phyloP scores from a whole-genome alignment of 805 yeast genomes.

The Pichia cephalocereana region DNA sequence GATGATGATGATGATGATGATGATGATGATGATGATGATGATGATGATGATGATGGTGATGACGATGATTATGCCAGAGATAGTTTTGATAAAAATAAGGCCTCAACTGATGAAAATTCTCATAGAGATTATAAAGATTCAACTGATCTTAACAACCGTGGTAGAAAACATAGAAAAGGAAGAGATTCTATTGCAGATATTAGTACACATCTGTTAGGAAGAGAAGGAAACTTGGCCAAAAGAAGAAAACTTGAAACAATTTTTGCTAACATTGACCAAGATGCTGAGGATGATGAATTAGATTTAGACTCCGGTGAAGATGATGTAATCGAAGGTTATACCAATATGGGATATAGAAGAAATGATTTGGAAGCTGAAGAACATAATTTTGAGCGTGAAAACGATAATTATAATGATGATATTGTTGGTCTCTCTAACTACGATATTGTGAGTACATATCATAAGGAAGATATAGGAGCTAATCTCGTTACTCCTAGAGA shows the following conservation, averaged over 20 bases:
- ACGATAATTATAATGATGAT: constrained; percentile 23
- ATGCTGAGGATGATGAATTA: constrained; percentile 4
- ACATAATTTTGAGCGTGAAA: constrained; percentile 13
- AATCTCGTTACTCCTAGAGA: background rate
- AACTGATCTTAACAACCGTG: background rate
- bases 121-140: too few relatives aligned
- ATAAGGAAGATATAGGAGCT: constrained; percentile 16
- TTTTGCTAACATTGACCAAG: constrained; percentile 11
- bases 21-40: constrained; percentile 7
- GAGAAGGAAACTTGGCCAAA: background rate
- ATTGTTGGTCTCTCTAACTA: background rate
- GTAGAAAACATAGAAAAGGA: background rate
- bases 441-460: constrained; percentile 14
- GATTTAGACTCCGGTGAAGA: constrained; percentile 18
- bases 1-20: constrained; percentile 18
- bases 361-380: constrained; percentile 8
- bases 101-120: too few relatives aligned
- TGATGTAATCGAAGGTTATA: constrained; percentile 1
- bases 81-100: too few relatives aligned
- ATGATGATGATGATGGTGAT: background rate
- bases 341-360: background rate
- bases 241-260: constrained; percentile 18
- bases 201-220: background rate
- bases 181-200: background rate
- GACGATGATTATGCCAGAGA: background rate